Evolutionary conservation across 2,329 filamentous ascomycete species (phyloP).

Genomic region (Fusarium verrucosum): DNA sequence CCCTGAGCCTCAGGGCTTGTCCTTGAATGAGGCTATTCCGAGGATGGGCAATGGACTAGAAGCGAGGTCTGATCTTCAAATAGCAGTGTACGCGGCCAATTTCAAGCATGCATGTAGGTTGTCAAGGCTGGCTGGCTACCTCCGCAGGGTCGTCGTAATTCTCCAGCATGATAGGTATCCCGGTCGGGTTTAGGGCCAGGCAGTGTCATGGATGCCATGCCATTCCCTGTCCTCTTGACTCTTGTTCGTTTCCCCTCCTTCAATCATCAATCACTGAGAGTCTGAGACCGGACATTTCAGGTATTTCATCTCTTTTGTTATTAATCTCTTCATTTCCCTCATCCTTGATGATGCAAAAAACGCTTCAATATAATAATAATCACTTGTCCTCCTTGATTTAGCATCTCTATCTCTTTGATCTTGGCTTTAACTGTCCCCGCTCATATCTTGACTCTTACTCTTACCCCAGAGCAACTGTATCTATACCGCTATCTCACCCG

Average conservation of each 20-base stretch:
- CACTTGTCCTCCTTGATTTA: not conserved
- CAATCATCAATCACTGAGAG: constrained; percentile 15
- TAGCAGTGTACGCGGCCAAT: not conserved
- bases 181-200: constrained; percentile 27
- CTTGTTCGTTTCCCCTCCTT: constrained; percentile 22
- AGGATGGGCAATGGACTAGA: not conserved
- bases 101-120: not conserved
- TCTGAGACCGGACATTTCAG: no score
- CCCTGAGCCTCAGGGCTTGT: constrained; percentile 6
- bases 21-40: constrained; percentile 1
- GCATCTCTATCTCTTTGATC: not conserved
- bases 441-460: constrained; percentile 42
- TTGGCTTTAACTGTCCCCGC: constrained; percentile 32
- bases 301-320: constrained; percentile 4
- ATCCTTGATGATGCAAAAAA: not conserved
- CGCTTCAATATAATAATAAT: constrained; percentile 2
- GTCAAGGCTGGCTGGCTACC: constrained; percentile 1
- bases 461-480: constrained; percentile 43
- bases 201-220: constrained; percentile 14
- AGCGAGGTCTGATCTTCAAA: constrained; percentile 10
- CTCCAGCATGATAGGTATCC: constrained; percentile 16
- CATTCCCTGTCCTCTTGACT: not conserved
- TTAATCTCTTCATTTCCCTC: not conserved
- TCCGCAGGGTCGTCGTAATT: constrained; percentile 2
- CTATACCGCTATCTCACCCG: constrained; percentile 44